phyloP scores from a whole-genome alignment of 129 eudicot species.

The Flaveria ramosissima region DNA sequence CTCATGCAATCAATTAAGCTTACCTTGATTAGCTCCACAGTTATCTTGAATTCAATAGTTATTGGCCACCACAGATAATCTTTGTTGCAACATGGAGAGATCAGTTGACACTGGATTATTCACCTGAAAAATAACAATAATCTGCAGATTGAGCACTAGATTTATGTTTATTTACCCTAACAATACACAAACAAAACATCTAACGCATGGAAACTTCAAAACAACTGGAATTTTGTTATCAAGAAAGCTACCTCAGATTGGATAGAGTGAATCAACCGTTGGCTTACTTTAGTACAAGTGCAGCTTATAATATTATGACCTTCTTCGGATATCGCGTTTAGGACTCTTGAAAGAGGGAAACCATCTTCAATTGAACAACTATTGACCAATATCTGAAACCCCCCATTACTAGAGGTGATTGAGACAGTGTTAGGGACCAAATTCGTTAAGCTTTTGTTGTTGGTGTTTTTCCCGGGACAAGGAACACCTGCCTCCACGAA shows the following conservation, averaged over 20 bases:
- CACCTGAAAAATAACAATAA: slow-evolving; percentile 36
- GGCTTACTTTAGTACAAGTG: slow-evolving; percentile 46
- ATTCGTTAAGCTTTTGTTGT: slow-evolving; percentile 1
- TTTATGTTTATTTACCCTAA: background rate
- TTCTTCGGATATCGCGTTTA: slow-evolving; percentile 38
- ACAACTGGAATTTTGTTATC: background rate
- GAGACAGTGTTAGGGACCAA: slow-evolving; percentile 33
- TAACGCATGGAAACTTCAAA: slow-evolving; percentile 12
- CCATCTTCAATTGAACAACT: slow-evolving; percentile 31
- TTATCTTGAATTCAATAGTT: slow-evolving; percentile 22
- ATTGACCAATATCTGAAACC: slow-evolving; percentile 51
- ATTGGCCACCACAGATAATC: slow-evolving; percentile 33
- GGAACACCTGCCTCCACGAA: slow-evolving; percentile 3
- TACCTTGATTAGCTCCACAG: slow-evolving; percentile 28
- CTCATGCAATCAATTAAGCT: slow-evolving; percentile 1
- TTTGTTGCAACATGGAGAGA: slow-evolving; percentile 44
- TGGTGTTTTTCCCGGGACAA: background rate
- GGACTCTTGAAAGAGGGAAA: slow-evolving; percentile 48
- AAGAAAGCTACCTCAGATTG: slow-evolving; percentile 47
- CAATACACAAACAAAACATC: background rate
- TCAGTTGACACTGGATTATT: slow-evolving; percentile 27
- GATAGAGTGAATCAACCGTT: slow-evolving; percentile 44
- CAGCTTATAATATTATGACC: slow-evolving; percentile 47
- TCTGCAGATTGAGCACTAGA: background rate
- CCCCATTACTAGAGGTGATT: slow-evolving; percentile 28